Percentiles rank a stretch among this genome's conserved stretches.
These are phyloP conservation scores for Omphalotus guepiniiformis DNA, from an alignment of 768 basidiomycete genomes.

Conservation along the genomic window DNA sequence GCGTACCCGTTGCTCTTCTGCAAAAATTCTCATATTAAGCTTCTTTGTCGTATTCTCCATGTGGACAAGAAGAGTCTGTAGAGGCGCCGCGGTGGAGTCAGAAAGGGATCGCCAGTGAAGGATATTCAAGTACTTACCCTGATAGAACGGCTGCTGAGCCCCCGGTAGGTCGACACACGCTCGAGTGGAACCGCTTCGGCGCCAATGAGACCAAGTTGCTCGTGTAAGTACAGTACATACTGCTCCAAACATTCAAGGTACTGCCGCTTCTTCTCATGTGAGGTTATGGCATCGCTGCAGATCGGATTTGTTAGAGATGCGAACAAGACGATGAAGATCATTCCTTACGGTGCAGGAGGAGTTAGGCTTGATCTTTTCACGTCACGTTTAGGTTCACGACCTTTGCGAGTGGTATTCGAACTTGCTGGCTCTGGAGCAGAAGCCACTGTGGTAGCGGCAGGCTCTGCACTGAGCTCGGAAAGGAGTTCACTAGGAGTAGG, in stretches of 20 bases:
- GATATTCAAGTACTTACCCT: conserved; percentile 35
- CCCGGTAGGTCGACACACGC: conserved; percentile 47
- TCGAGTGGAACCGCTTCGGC: conserved; percentile 43
- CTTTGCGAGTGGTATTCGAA: too few species aligned
- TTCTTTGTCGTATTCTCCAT: conserved; percentile 56
- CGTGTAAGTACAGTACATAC: conserved; percentile 62
- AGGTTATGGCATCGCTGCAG: conserved; percentile 64
- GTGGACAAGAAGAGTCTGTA: conserved; percentile 66
- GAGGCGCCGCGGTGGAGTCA: not conserved
- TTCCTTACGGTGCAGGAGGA: conserved; percentile 58
- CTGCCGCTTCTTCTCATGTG: conserved; percentile 73
- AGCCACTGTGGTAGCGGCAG: conserved; percentile 8
- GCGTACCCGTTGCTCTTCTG: conserved; percentile 54
- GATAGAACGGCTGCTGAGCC: conserved; percentile 60
- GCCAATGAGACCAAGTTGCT: conserved; percentile 52
- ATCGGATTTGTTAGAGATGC: not conserved
- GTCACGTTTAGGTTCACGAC: conserved; percentile 41
- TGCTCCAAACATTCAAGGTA: conserved; percentile 73
- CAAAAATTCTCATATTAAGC: conserved; percentile 43
- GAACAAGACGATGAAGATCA: not conserved
- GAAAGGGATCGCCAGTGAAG: not conserved
- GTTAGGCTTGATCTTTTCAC: conserved; percentile 53
- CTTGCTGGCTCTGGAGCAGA: not conserved
- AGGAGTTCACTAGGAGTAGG: conserved; percentile 66
- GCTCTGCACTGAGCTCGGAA: conserved; percentile 28